Percentiles rank a stretch among this genome's conserved stretches.
phyloP scores from a whole-genome alignment of 306 rosid genomes.

The Vicia sativa region DNA sequence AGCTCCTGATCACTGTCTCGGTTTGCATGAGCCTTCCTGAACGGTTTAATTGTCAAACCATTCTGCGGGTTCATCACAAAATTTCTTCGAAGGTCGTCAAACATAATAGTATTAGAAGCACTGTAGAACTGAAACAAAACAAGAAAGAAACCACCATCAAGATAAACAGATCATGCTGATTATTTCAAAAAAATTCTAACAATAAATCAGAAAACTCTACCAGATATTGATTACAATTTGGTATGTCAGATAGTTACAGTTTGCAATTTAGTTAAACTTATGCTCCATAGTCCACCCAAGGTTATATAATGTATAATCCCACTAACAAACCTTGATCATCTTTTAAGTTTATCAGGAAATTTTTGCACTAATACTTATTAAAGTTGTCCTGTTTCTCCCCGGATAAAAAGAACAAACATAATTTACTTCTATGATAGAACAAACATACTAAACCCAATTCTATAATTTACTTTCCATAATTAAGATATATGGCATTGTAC shows the following conservation, averaged over 20 bases:
- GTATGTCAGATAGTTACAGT: constrained; percentile 2
- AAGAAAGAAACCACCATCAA: constrained; percentile 34
- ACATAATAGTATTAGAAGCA: constrained; percentile 83
- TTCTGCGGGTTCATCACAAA: constrained; percentile 98
- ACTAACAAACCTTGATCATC: constrained; percentile 15
- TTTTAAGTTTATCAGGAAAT: constrained; percentile 24
- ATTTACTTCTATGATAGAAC: constrained; percentile 12
- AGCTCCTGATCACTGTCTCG: constrained; percentile 85
- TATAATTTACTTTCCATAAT: constrained; percentile 14
- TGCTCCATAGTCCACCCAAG: neutral
- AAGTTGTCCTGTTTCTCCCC: neutral
- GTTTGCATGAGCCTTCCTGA: constrained; percentile 95
- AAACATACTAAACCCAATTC: neutral
- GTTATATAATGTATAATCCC: constrained; percentile 15
- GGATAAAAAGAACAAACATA: too few relatives aligned
- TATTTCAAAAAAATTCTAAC: neutral
- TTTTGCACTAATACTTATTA: neutral
- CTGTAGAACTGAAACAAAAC: constrained; percentile 68
- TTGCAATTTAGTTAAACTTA: neutral
- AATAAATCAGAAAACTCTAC: neutral
- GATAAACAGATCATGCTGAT: constrained; percentile 22
- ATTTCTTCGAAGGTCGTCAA: constrained; percentile 90
- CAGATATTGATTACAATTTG: neutral
- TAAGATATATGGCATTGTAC: constrained; percentile 16
- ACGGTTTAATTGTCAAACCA: constrained; percentile 88